These are phyloP conservation scores for Tilletiopsis washingtonensis DNA, from an alignment of 1,284 basidiomycete species.

Conservation along the genomic window DNA sequence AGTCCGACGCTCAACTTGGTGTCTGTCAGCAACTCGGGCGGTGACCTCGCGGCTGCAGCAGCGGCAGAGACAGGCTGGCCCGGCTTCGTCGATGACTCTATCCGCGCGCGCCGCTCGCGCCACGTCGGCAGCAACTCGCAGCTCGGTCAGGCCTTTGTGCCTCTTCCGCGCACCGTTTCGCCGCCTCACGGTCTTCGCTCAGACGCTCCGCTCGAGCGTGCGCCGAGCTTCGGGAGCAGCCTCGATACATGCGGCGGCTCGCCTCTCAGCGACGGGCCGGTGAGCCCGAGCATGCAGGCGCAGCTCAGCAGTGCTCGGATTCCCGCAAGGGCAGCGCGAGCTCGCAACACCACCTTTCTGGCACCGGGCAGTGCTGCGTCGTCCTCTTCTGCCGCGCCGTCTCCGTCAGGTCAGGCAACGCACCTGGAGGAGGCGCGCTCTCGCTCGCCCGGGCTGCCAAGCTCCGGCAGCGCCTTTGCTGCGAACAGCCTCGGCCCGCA, in stretches of 20 bases:
- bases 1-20: slow-evolving; percentile 26
- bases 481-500: too few relatives aligned
- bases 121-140: too few relatives aligned
- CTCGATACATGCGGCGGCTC: too few relatives aligned
- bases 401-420: not conserved
- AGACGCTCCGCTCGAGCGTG: not conserved
- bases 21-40: slow-evolving; percentile 4
- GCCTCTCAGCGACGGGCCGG: too few relatives aligned
- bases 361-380: not conserved
- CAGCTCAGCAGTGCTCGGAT: too few relatives aligned
- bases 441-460: too few relatives aligned
- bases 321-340: not conserved
- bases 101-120: not conserved
- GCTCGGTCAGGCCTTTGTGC: not conserved
- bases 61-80: too few relatives aligned
- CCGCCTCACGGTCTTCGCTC: not conserved
- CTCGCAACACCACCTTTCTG: not conserved
- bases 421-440: not conserved
- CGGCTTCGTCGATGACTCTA: not conserved
- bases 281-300: too few relatives aligned
- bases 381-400: not conserved
- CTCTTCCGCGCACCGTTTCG: not conserved
- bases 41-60: too few relatives aligned
- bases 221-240: not conserved
- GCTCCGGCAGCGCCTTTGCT: too few relatives aligned